Conservation (phyloP, 345 rosid species). For the rapeseed (Brassica napus) region DNA sequence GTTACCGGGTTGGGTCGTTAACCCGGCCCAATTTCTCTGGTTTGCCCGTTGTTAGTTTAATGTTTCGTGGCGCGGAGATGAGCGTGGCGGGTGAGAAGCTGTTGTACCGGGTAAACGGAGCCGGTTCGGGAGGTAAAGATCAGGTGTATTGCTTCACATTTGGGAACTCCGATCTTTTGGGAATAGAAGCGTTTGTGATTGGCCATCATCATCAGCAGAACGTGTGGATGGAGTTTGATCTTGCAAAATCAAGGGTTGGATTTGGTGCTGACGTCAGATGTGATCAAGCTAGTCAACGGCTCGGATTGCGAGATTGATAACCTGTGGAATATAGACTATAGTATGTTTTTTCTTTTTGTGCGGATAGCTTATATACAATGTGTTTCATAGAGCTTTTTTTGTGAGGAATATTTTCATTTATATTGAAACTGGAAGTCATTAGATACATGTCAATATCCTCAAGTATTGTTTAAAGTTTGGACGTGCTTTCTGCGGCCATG, state of each 20-base stretch:
- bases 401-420: neutral
- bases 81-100: conserved; percentile 60
- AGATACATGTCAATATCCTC: neutral
- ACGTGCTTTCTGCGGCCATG: neutral
- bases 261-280: conserved; percentile 61
- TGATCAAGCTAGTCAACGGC: conserved; percentile 60
- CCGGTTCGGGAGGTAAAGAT: conserved; percentile 54
- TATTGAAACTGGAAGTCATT: neutral
- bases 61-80: conserved; percentile 72
- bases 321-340: neutral
- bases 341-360: neutral
- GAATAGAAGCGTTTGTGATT: conserved; percentile 71
- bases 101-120: conserved; percentile 60
- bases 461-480: neutral
- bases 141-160: conserved; percentile 76
- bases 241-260: conserved; percentile 73
- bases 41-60: conserved; percentile 52
- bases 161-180: conserved; percentile 74
- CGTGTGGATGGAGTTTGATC: conserved; percentile 85
- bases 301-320: conserved; percentile 39
- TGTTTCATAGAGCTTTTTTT: neutral
- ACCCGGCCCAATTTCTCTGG: conserved; percentile 29
- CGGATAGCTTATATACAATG: neutral
- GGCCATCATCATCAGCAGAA: conserved; percentile 85
- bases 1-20: conserved; percentile 43